Evolutionary conservation across 306 rosid species (phyloP).

Genomic region (Abrus precatorius): DNA sequence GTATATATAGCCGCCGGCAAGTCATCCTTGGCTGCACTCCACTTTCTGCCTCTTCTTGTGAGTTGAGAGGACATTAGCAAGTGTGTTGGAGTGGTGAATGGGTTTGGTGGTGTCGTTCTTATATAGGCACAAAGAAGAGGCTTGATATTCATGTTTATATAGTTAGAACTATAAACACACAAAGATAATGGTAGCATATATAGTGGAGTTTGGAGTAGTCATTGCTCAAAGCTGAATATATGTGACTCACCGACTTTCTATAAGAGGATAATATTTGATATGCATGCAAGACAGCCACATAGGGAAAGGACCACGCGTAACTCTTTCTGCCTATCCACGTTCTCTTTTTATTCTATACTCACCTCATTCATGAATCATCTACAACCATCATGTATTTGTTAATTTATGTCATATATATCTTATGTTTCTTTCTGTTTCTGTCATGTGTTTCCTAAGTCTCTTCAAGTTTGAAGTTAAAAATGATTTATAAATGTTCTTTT

Average conservation of each 20-base stretch:
- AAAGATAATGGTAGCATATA: background rate
- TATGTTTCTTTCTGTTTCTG: too few relatives aligned
- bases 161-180: background rate
- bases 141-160: background rate
- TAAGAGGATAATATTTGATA: conserved; percentile 15
- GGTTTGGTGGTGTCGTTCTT: background rate
- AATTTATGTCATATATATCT: too few relatives aligned
- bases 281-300: conserved; percentile 5
- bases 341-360: background rate
- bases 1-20: conserved; percentile 41
- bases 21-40: conserved; percentile 65
- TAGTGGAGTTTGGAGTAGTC: background rate
- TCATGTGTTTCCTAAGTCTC: too few relatives aligned
- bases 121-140: background rate
- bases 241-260: conserved; percentile 38
- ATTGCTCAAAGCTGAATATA: too few relatives aligned
- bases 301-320: conserved; percentile 39
- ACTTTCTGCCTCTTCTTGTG: conserved; percentile 51
- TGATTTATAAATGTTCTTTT: too few relatives aligned
- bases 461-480: too few relatives aligned
- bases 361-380: conserved; percentile 43
- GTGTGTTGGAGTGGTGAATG: background rate
- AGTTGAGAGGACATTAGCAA: conserved; percentile 36
- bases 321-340: conserved; percentile 24
- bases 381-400: background rate